Evolutionary conservation across 805 yeast species (phyloP), one percentile per base, ranked within the genome.

Genomic region (Ogataea neopini): DNA sequence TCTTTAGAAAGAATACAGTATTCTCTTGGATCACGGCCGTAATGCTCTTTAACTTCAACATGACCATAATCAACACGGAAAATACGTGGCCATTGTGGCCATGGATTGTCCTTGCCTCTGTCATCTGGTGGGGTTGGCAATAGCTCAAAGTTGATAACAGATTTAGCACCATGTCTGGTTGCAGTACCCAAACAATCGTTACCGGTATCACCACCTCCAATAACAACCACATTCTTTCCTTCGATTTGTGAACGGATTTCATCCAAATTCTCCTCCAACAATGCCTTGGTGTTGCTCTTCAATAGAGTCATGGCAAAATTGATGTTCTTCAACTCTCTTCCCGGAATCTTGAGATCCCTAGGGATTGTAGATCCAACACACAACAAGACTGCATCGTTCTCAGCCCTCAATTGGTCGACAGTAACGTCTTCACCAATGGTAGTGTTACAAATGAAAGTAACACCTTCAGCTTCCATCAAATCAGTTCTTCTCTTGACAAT

Each of bases 121-220:
- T 80, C 78, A 25, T 77, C 77, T 30, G 97, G 88, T 54, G 99
- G 99, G 60, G 85, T 83, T 49, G 99, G 99, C 59, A 92, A 76
- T 66, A 92, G 77, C 74, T 92, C 99, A 68, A 92, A 94, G 79
- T 92, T 92, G 55, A 84, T 79, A 49, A 94, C 97, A 8, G 96
- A 86, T 67, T 87, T 83, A 53, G 98, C 98, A 36, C 97, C 97
- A 67, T 94, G 98, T 74, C 98, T 86, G 32, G 94, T 91, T 18
- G 97, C 81, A 37, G 99, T 92, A 71, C 98, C 98, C 63, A 92
- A 79, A 80, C 98, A 92, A 77, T 92, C 99, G 67, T 92, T 92
- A 81, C 99, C 99, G 29, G 98, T 92, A 70, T 92, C 99, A 81
- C 99, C 99, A 75, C 99, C 99, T 63, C 99, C 99, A 75, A 92